Evolutionary conservation across 768 basidiomycete species (phyloP), one percentile per base, ranked within the genome.

Genomic region (Pisolithus sp.): DNA sequence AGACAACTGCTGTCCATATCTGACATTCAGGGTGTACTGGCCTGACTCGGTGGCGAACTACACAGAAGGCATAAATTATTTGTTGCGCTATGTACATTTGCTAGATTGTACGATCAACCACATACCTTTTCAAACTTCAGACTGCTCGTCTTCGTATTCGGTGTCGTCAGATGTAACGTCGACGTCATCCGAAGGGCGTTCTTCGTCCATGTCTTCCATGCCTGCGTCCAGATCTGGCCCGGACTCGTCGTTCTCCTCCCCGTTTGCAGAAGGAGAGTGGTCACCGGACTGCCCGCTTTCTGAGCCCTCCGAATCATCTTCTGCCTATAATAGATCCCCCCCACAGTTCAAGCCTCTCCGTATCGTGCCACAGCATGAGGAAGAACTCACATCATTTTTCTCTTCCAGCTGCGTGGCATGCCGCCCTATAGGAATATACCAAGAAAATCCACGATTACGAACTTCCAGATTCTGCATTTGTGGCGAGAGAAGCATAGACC

Each of bases 361-460:
- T 43, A 28, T 44, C 26, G 24, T 15, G 7, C 17, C 39, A 18
- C 23, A 34, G 15, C 9, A 46, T 17, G n/a, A 41, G 46, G 24
- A 23, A 28, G 37, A 17, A 49, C 76, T 49, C 52, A 89, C 89
- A 62, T 91, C 89, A 62, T 89, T 89, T 72, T 88, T 89, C 68
- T 91, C 89, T 62, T 91, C 89, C 55, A 82, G 78, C 58, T 82
- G 82, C 13, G 89, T 91, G 50, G 86, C 73, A 49, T 75, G 75
- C 46, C 82, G 78, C 7, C 89, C 89, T 41, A 89, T 85, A 6
- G 88, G 87, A 23, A 91, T 76, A 20, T 87, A 73, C 61, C 79
- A 87, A 55, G 66, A 74, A 53, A 73, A 83, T 9, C 89, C 89
- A 31, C 85, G 77, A 55, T 81, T 82, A 54, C 77, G 79, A 31